Conservation (phyloP, 2,329 filamentous ascomycete genomes). For the Aspergillus neoniger region DNA sequence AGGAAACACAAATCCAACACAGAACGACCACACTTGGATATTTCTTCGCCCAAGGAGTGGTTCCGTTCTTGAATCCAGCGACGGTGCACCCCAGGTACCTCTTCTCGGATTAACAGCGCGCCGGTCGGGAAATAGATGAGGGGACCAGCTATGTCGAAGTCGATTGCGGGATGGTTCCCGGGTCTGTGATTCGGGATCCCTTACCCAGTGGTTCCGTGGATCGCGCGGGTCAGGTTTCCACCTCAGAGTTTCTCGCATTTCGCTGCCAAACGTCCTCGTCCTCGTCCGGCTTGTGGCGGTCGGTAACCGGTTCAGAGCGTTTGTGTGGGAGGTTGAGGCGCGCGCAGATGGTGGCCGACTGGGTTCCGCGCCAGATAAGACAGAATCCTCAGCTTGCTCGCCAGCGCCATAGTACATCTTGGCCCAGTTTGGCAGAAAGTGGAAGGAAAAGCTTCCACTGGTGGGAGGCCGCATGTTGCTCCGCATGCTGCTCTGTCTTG, state of each 20-base stretch:
- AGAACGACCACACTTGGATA: constrained; percentile 73
- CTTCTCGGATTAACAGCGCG: constrained; percentile 54
- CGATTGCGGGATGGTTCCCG: constrained; percentile 38
- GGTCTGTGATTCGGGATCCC: constrained; percentile 28
- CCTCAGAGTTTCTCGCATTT: constrained; percentile 18
- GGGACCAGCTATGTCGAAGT: constrained; percentile 69
- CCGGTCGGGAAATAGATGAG: constrained; percentile 68
- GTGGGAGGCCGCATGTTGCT: constrained; percentile 45
- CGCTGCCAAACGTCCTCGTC: constrained; percentile 29
- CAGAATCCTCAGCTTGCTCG: constrained; percentile 53
- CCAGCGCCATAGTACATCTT: constrained; percentile 72
- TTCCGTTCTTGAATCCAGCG: constrained; percentile 65
- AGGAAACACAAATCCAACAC: constrained; percentile 75
- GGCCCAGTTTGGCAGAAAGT: constrained; percentile 50
- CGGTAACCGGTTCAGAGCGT: constrained; percentile 33
- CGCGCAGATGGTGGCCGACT: constrained; percentile 34
- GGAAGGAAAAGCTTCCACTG: constrained; percentile 47
- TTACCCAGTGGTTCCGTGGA: constrained; percentile 47
- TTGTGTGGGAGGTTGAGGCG: constrained; percentile 34
- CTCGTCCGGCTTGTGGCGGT: constrained; percentile 34
- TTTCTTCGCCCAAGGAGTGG: constrained; percentile 68
- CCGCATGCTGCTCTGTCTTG: constrained; percentile 39
- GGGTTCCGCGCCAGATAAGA: constrained; percentile 43
- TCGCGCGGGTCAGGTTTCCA: constrained; percentile 37
- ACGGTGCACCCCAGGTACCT: constrained; percentile 74